Base-by-base conservation (phyloP, 2,329 filamentous ascomycete genomes). In the Davidsoniella neocaledoniae region DNA sequence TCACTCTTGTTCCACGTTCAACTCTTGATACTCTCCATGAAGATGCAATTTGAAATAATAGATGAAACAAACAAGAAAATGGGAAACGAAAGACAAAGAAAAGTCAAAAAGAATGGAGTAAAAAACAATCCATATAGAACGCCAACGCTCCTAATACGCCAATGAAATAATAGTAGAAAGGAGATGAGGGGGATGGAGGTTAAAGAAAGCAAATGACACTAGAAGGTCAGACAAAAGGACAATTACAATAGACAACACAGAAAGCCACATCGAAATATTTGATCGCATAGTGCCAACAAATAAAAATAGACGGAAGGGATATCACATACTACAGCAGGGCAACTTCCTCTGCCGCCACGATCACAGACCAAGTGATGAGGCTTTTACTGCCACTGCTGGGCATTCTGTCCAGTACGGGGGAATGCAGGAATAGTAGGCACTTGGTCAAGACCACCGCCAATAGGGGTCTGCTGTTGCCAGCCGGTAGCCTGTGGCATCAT, bases 401-500 rank as follows among this genome's bases (percentile, higher is more conserved):
- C 71, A 58, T 80, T 75, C 55, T 74, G 70, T 6, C 70, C 78
- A 1, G 86, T 86, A 51, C 90, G 72, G 8, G 91, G 91, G 60
- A 98, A 98, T 1, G 96, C 77, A 0, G 81, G 81, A 25, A 86
- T 71, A 0, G 88, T 94, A 33, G 81, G 74, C 41, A 96, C 60
- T 55, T 83, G 77, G 60, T 95, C 85, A 49, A 91, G 61, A 6
- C 79, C 82, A 3, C 87, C 86, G 55, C 94, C 83, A 7, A 82
- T 76, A 59, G 85, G 77, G 56, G 81, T 79, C 54, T 77, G 76
- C 55, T 81, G 74, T 62, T 95, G 88, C 86, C 91, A 96, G 1
- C 86, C 86, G 63, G 85, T 88, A 0, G 87, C 94, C 55, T 79
- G 73, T 59, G 94, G 87, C 60, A 94, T 91, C 48, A 94, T 81